A percentile compares a stretch with the other conserved stretches of the same genome.
These are phyloP conservation scores for Thermochaetoides thermophila DNA, from an alignment of 495 filamentous ascomycete species.

Conservation along the genomic window DNA sequence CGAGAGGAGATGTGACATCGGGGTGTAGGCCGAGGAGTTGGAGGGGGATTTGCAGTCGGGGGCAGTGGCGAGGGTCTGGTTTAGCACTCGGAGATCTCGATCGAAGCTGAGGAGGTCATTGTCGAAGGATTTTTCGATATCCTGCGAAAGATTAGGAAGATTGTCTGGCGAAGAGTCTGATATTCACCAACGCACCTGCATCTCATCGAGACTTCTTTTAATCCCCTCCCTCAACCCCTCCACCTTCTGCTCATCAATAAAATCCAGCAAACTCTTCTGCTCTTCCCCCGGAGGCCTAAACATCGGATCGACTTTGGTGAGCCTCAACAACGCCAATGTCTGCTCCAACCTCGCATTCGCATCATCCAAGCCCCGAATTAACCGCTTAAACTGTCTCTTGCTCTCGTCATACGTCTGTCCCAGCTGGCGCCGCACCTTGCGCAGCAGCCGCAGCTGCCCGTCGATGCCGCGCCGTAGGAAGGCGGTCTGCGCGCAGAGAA, in stretches of 20 bases:
- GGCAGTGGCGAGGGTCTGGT: conserved; percentile 22
- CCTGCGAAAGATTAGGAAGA: conserved; percentile 13
- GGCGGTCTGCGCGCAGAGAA: conserved; percentile 59
- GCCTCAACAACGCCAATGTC: conserved; percentile 54
- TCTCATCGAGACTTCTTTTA: conserved; percentile 46
- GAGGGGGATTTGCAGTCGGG: conserved; percentile 22
- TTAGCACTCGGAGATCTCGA: conserved; percentile 37
- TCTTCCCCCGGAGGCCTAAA: conserved; percentile 57
- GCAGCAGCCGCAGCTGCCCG: conserved; percentile 56
- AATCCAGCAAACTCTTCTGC: conserved; percentile 65
- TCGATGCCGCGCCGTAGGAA: conserved; percentile 61
- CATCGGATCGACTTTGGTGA: conserved; percentile 56
- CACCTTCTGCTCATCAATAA: conserved; percentile 72
- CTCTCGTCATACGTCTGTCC: conserved; percentile 35
- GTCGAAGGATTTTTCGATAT: conserved; percentile 45
- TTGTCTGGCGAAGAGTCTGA: not conserved
- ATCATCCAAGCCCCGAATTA: conserved; percentile 56
- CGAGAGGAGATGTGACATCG: conserved; percentile 53
- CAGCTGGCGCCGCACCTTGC: conserved; percentile 47
- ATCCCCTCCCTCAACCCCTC: conserved; percentile 50
- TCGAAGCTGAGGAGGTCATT: conserved; percentile 49
- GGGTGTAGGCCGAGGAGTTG: conserved; percentile 26
- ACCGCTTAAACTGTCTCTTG: conserved; percentile 35
- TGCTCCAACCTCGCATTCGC: conserved; percentile 54
- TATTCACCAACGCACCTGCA: conserved; percentile 26